Evolutionary conservation across 306 rosid genomes (phyloP), one percentile per base, ranked within the genome.

Genomic region (Malus orientalis): DNA sequence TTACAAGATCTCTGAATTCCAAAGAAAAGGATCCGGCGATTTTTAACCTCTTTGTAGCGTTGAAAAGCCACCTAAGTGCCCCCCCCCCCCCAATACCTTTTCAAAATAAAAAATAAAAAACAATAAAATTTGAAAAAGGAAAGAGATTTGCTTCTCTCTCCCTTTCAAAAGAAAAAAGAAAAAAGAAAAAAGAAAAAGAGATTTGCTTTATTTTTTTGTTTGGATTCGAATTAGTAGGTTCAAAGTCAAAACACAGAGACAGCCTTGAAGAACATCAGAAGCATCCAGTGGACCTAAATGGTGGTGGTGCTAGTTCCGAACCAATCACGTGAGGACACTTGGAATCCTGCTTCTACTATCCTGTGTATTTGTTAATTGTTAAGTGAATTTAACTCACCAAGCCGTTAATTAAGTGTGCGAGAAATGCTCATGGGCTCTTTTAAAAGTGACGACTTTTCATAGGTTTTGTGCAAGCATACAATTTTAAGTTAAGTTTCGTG

Each of bases 221-320:
- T 38, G 42, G 10, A 44, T 30, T 73, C 40, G 45, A n/a, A 36
- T 15, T 33, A 4, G 25, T 53, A 14, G 32, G 22, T 32, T 42
- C 33, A 16, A 69, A 82, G 85, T 74, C 82, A 82, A 78, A 47
- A 13, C 53, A 13, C 42, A 16, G 67, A 15, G 54, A 60, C 73
- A 42, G 16, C 23, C 6, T 72, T 67, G 61, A 36, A 67, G 32
- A 58, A 75, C 67, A 54, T 54, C 33, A 30, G 63, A 47, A 49
- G 20, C 62, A 20, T 57, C 42, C n/a, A n/a, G 29, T 77, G 64
- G 63, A 51, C 65, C 64, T 27, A 61, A 25, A 25, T 60, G 54
- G 66, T 47, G 74, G 70, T 1, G 5, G 27, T 70, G 55, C 51
- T 53, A 61, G 54, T 55, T 73, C 40, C 2, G 3, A 19, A 0